Base-by-base conservation (phyloP, 768 basidiomycete genomes). In the Piloderma croceum region DNA sequence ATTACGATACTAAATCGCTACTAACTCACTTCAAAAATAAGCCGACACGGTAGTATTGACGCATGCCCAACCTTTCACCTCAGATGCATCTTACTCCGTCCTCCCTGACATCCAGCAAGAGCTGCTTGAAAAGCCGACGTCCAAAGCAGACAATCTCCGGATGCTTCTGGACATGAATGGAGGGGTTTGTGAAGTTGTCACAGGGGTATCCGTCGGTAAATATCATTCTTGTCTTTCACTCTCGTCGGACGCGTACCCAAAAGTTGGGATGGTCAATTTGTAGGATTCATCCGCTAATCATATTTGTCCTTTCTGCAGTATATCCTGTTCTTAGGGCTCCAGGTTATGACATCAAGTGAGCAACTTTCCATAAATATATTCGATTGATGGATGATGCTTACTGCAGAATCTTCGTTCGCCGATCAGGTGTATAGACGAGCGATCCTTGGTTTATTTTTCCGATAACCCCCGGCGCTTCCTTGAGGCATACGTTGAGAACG, bases 31-130 rank as follows among this genome's bases (percentile, higher is more conserved):
- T 24, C 23, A 36, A 17, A 23, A 31, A 1, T 31, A 57, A 91
- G 96, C 94, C 47, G 96, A 99, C 59, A 98, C 96, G 0, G 81
- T 99, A 11, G 91, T 98, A n/a, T 67, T 99, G 31, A 84, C 82
- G 4, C 86, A 85, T 50, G 71, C 76, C 1, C 69, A 76, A 37
- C 79, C 83, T 1, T 63, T 76, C 31, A 74, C 77, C 2, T 74
- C 81, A 9, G 71, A 74, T 38, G 61, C 61, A 1, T 71, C 78
- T 7, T 78, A 75, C 37, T 73, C 76, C 9, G 65, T 79, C 10
- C 61, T 75, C 7, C 73, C 76, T 2, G 58, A 67, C 19, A 59
- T 60, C 5, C 58, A 55, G 2, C 90, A 90, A 41, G 86, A 90
- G 37, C 68, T 98, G 6, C 67, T 98, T 2, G 96, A 99, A 62